These are phyloP conservation scores for Diddensiella santjacobensis DNA, from an alignment of 805 yeast species.

Conservation along the genomic window DNA sequence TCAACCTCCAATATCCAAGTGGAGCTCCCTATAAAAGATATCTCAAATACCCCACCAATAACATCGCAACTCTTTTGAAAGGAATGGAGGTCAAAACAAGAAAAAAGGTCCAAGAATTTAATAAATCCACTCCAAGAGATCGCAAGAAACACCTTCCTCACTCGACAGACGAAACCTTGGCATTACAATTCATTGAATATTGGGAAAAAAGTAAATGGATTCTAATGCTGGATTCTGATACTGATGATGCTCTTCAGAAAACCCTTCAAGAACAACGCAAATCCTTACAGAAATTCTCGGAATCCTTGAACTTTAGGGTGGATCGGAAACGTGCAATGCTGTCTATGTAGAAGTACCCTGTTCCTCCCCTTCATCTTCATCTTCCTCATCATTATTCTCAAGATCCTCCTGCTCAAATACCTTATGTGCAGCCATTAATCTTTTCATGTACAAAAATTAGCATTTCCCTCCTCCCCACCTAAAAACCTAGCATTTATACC, in stretches of 20 bases:
- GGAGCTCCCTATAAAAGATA: slow-evolving; percentile 42
- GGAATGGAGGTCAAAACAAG: background rate
- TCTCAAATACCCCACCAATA: slow-evolving; percentile 63
- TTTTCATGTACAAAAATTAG: slow-evolving; percentile 11
- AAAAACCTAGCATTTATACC: slow-evolving; percentile 19
- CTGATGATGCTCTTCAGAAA: slow-evolving; percentile 18
- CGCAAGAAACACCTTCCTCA: background rate
- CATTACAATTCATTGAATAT: slow-evolving; percentile 57
- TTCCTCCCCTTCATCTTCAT: background rate
- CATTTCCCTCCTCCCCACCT: background rate
- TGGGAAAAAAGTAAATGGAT: slow-evolving; percentile 53
- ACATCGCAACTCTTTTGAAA: slow-evolving; percentile 50
- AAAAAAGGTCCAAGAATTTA: background rate
- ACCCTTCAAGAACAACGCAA: slow-evolving; percentile 15
- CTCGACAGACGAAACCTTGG: slow-evolving; percentile 48
- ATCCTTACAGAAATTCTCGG: slow-evolving; percentile 13
- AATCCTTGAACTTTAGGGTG: background rate
- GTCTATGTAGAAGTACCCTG: background rate
- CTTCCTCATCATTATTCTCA: slow-evolving; percentile 16
- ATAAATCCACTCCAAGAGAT: background rate
- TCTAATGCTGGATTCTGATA: slow-evolving; percentile 13
- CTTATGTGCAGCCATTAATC: slow-evolving; percentile 33
- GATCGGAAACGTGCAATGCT: background rate
- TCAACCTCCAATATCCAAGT: slow-evolving; percentile 45
- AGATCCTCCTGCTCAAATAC: slow-evolving; percentile 33